Evolutionary conservation across 306 rosid genomes (phyloP), one percentile per base, ranked within the genome.

Genomic region (Lupinus albus): DNA sequence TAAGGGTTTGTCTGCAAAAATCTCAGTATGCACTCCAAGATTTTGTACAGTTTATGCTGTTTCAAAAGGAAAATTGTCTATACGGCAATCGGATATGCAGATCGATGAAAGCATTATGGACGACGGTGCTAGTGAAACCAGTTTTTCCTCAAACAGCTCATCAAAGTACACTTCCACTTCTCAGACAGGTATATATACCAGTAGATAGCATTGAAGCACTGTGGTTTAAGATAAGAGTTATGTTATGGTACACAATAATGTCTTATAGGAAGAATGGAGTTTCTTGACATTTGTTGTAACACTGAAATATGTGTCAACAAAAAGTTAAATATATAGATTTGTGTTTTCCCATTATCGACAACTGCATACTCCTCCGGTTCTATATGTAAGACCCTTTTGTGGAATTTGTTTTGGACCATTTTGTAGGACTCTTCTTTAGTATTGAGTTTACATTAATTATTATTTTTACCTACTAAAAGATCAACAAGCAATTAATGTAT

Each of bases 11-110:
- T 88, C 96, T 64, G 78, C 84, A 2, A 88, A 68, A 78, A 88
- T 94, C 58, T 86, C 99, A n/a, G 78, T 33, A 12, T 48, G 85
- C 71, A 80, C 87, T 50, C 96, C 99, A 39, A 83, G 80, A 78
- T 84, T 78, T 72, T 94, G 97, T 73, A 79, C 96, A 0, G 83
- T 94, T 45, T 94, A 88, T 86, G 89, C 87, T 60, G 68, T 85
- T 79, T 85, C 92, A 1, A 90, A 88, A 79, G 99, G 97, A 70
- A 90, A 85, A 49, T 55, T 94, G 79, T 83, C 85, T 8, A 61
- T 91, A 53, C 91, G 92, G 3, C 80, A 83, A n/a, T 72, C 99
- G 54, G 82, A 86, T 53, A 41, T 76, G 7, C 84, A 76, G 21
- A 68, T 82, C 33, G 79, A 63, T 39, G 85, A 28, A 64, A 85